Evolutionary conservation across 192 early-diverging fungal genomes (phyloP).

Genomic region (Pecoramyces ruminantium): DNA sequence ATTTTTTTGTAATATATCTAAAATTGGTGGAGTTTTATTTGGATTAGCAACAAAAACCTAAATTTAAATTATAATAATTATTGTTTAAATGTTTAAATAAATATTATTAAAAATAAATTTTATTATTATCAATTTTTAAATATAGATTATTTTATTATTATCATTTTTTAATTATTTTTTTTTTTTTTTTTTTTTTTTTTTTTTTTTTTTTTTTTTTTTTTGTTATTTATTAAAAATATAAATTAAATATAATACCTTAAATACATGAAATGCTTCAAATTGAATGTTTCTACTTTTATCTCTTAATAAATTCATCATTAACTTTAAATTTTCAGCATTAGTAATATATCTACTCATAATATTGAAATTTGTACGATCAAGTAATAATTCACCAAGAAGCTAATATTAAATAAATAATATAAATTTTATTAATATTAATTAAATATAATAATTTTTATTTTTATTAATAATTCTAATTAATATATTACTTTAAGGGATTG

Average conservation of each 20-base stretch:
- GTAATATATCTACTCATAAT: constrained; percentile 92
- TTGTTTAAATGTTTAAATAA: too few species aligned
- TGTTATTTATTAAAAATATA: too few species aligned
- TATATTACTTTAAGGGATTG: constrained; percentile 82
- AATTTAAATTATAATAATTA: neutral
- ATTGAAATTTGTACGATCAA: constrained; percentile 86
- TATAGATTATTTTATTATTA: too few species aligned
- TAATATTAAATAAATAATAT: constrained; percentile 7
- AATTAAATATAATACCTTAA: constrained; percentile 49
- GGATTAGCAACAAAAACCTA: constrained; percentile 97
- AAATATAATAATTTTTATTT: too few species aligned
- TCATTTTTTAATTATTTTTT: too few species aligned
- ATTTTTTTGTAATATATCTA: neutral
- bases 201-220: too few species aligned
- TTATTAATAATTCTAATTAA: too few species aligned
- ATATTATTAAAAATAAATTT: too few species aligned
- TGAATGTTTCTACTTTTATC: constrained; percentile 96
- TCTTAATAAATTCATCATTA: constrained; percentile 93
- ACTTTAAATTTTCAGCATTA: constrained; percentile 80
- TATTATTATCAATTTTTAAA: neutral
- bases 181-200: too few species aligned
- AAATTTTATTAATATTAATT: neutral
- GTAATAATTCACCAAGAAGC: constrained; percentile 89
- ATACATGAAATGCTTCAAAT: constrained; percentile 99
- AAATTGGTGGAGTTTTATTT: constrained; percentile 45